Evolutionary conservation across 202 grass and related monocot genomes (phyloP).

Genomic region (Hordeum pubiflorum): DNA sequence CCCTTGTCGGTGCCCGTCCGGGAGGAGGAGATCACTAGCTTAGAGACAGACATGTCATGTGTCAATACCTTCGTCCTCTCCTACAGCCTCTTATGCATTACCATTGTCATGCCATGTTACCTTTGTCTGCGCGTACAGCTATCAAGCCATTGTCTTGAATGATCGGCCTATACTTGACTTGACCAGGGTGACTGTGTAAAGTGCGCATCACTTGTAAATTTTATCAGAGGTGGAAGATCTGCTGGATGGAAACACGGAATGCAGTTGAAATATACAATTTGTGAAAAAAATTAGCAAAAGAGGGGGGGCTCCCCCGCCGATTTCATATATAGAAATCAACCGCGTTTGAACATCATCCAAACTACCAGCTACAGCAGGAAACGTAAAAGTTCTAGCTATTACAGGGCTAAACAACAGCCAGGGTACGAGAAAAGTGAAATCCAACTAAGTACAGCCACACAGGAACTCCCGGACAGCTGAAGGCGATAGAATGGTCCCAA

Average conservation of each 20-base stretch:
- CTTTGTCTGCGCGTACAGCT: background rate
- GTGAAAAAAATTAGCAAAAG: too few relatives aligned
- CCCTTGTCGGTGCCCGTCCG: slow-evolving; percentile 45
- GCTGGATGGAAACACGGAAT: background rate
- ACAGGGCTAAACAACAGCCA: too few relatives aligned
- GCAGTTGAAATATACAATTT: too few relatives aligned
- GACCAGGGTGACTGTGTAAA: background rate
- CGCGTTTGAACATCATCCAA: too few relatives aligned
- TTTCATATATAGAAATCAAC: too few relatives aligned
- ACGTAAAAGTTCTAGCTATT: too few relatives aligned
- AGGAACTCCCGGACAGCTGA: too few relatives aligned
- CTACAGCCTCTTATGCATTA: background rate
- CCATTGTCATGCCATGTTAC: background rate
- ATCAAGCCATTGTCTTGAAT: background rate
- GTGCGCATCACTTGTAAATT: background rate
- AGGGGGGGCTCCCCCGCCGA: too few relatives aligned
- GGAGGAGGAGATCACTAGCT: slow-evolving; percentile 31
- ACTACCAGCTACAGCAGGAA: too few relatives aligned
- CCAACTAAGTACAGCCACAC: too few relatives aligned
- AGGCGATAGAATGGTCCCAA: too few relatives aligned
- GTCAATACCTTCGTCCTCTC: background rate
- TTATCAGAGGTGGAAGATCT: background rate
- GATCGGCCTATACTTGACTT: background rate
- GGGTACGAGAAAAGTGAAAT: too few relatives aligned
- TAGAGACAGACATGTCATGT: background rate